phyloP scores from a whole-genome alignment of 1,284 basidiomycete species.

The Irpex sp. region DNA sequence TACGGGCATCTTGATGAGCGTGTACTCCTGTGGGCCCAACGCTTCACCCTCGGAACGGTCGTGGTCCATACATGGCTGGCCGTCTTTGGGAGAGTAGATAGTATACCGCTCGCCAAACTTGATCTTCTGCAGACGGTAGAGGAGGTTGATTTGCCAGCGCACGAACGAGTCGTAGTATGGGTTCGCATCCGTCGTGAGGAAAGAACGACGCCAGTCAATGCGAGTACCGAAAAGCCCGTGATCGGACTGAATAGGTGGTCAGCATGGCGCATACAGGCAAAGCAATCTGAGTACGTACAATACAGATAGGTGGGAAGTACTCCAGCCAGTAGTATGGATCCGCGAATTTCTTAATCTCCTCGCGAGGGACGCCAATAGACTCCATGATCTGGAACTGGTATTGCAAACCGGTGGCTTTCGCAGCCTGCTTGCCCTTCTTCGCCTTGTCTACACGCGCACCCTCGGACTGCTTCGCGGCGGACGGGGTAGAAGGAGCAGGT shows the following conservation, averaged over 20 bases:
- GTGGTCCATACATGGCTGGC: conserved; percentile 99
- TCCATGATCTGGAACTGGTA: conserved; percentile 99
- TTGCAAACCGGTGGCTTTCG: conserved; percentile 90
- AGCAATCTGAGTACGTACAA: conserved; percentile 41
- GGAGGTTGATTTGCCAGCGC: conserved; percentile 97
- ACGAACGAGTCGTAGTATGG: conserved; percentile 98
- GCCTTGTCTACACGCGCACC: conserved; percentile 66
- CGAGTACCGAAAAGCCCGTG: conserved; percentile 87
- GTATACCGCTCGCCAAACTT: conserved; percentile 99
- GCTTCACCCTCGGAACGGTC: conserved; percentile 96
- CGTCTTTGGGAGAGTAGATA: conserved; percentile 99
- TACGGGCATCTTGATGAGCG: conserved; percentile 94
- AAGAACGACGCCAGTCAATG: conserved; percentile 96
- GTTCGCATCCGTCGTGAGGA: conserved; percentile 94
- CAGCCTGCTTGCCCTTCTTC: conserved; percentile 94
- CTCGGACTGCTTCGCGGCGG: conserved; percentile 22
- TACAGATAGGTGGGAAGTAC: conserved; percentile 96
- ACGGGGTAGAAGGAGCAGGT: conserved; percentile 25
- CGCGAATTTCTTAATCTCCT: conserved; percentile 95
- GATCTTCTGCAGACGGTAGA: conserved; percentile 84
- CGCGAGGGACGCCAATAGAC: conserved; percentile 83
- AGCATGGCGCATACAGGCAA: neutral
- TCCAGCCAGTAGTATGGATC: conserved; percentile 91
- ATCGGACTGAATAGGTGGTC: conserved; percentile 53
- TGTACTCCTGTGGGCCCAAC: conserved; percentile 95